Evolutionary conservation across 441 rosid genomes (phyloP).

Genomic region (Adansonia rubrostipa): DNA sequence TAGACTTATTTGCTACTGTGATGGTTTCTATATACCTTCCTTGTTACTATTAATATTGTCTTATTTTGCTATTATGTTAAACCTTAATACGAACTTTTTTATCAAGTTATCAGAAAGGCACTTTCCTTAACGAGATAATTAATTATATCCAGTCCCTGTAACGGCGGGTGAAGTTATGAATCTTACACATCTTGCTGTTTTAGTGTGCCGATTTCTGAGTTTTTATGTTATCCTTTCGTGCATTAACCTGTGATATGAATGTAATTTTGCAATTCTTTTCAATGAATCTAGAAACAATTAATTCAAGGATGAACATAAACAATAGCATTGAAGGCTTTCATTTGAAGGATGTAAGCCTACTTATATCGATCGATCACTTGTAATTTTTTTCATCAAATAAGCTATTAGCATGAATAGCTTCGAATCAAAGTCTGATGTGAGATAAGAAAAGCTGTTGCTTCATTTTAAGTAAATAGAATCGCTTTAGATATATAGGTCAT

Average conservation of each 20-base stretch:
- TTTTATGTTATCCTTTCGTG: neutral
- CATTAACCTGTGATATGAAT: slow-evolving; percentile 2
- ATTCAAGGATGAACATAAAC: slow-evolving; percentile 33
- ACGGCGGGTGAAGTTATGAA: slow-evolving; percentile 65
- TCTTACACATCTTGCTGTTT: neutral
- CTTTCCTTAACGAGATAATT: slow-evolving; percentile 74
- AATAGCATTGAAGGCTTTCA: slow-evolving; percentile 24
- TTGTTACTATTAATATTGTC: neutral
- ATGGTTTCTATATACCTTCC: neutral
- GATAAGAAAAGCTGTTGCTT: neutral
- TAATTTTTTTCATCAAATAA: neutral
- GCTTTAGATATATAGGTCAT: neutral
- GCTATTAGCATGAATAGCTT: neutral
- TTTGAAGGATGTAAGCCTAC: slow-evolving; percentile 56
- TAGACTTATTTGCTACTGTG: neutral
- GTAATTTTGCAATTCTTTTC: slow-evolving; percentile 57
- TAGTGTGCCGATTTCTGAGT: neutral
- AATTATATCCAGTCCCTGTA: slow-evolving; percentile 72
- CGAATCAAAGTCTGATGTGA: neutral
- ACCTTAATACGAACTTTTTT: neutral
- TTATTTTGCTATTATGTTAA: neutral
- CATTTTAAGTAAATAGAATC: neutral
- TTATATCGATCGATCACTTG: neutral
- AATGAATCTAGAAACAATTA: slow-evolving; percentile 71
- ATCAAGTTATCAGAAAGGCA: slow-evolving; percentile 75